A percentile compares a stretch with the other conserved stretches of the same genome.
phyloP scores from a whole-genome alignment of 805 yeast species.

The Candida caryicola region DNA sequence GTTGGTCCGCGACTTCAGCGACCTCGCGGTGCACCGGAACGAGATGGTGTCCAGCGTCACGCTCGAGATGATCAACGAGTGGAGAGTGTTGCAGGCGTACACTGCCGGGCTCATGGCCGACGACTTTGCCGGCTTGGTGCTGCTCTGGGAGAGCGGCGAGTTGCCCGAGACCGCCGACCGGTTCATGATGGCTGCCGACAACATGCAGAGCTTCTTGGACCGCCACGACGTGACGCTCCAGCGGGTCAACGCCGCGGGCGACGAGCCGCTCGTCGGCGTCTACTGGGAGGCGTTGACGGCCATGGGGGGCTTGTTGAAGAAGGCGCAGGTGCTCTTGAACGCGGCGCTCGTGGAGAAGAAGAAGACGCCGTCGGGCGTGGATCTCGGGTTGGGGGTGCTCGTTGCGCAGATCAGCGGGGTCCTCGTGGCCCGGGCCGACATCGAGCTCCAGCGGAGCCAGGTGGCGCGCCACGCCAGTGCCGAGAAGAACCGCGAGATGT shows the following conservation, averaged over 20 bases:
- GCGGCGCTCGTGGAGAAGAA: constrained; percentile 15
- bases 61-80: constrained; percentile 26
- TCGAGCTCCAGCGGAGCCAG: constrained; percentile 49
- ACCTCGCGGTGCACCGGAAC: constrained; percentile 11
- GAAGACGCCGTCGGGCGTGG: constrained; percentile 15
- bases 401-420: constrained; percentile 40
- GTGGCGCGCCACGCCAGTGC: constrained; percentile 29
- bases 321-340: constrained; percentile 34
- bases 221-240: constrained; percentile 21
- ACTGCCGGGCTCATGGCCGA: constrained; percentile 24
- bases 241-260: constrained; percentile 8
- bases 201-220: constrained; percentile 43
- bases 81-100: constrained; percentile 26
- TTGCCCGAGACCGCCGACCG: constrained; percentile 34
- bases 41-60: constrained; percentile 29
- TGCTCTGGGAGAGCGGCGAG: constrained; percentile 31
- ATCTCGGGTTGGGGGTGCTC: constrained; percentile 28
- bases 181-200: constrained; percentile 42
- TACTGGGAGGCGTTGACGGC: constrained; percentile 41
- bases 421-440: constrained; percentile 50
- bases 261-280: constrained; percentile 11
- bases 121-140: constrained; percentile 22
- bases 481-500: constrained; percentile 23
- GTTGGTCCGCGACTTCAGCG: constrained; percentile 18
- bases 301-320: constrained; percentile 37